Conservation (phyloP, 768 basidiomycete species). For the Boletus sensibilis region DNA sequence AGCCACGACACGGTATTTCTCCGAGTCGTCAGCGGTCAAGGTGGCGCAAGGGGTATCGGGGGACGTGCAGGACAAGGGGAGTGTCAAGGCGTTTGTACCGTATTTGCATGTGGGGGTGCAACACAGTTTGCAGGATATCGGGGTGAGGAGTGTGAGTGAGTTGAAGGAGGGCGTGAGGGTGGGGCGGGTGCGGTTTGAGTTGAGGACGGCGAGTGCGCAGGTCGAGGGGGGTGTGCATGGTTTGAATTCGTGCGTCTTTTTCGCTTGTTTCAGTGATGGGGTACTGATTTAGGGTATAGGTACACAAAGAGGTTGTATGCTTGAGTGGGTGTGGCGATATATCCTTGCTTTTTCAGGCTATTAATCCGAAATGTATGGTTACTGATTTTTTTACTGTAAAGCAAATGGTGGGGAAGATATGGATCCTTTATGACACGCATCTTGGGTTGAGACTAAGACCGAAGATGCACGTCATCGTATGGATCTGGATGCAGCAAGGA, state of each 20-base stretch:
- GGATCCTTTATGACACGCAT: not conserved
- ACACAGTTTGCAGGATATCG: slow-evolving; percentile 94
- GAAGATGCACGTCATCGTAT: no score
- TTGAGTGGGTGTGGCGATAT: slow-evolving; percentile 14
- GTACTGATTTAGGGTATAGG: slow-evolving; percentile 28
- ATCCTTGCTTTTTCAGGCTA: not conserved
- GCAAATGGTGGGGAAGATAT: not conserved
- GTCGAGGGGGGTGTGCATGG: slow-evolving; percentile 96
- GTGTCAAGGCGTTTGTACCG: slow-evolving; percentile 88
- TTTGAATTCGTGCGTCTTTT: slow-evolving; percentile 77
- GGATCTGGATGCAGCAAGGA: no score
- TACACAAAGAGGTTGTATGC: slow-evolving; percentile 60
- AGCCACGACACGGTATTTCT: slow-evolving; percentile 79
- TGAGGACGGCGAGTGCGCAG: slow-evolving; percentile 93
- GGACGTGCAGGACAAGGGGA: slow-evolving; percentile 97
- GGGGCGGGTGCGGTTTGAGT: slow-evolving; percentile 82
- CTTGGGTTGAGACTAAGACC: no score
- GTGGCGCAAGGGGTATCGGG: slow-evolving; percentile 97
- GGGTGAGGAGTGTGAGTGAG: slow-evolving; percentile 64
- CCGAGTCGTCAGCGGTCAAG: slow-evolving; percentile 73
- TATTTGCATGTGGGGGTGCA: slow-evolving; percentile 81
- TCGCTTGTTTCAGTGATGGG: not conserved
- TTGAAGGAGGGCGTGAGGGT: slow-evolving; percentile 63
- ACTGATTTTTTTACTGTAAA: not conserved
- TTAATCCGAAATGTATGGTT: not conserved